Conservation (phyloP, 441 rosid species). For the Euphorbia schlechtendalii region DNA sequence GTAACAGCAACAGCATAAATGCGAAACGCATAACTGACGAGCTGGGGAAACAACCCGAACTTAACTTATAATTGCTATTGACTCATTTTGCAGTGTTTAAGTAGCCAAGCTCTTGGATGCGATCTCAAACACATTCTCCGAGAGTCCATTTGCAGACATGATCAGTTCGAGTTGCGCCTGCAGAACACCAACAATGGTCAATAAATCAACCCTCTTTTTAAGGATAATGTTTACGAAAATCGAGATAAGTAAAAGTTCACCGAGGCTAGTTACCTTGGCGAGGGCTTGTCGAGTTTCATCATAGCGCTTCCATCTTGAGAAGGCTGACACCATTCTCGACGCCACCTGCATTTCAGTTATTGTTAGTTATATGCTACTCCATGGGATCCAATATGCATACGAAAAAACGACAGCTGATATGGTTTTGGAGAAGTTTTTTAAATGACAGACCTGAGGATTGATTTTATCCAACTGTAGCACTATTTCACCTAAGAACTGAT, state of each 20-base stretch:
- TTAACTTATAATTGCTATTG: neutral
- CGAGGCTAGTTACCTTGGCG: slow-evolving; percentile 52
- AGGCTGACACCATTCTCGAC: slow-evolving; percentile 85
- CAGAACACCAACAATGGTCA: slow-evolving; percentile 10
- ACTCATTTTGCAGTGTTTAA: slow-evolving; percentile 13
- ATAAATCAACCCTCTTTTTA: neutral
- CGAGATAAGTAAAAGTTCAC: neutral
- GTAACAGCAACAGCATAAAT: too few relatives aligned
- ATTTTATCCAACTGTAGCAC: slow-evolving; percentile 84
- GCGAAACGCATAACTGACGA: too few relatives aligned
- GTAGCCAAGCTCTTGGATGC: slow-evolving; percentile 87
- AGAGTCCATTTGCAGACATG: slow-evolving; percentile 74
- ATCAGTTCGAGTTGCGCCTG: slow-evolving; percentile 97
- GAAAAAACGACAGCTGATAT: neutral
- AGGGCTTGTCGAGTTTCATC: slow-evolving; percentile 74
- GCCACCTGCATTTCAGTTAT: slow-evolving; percentile 52
- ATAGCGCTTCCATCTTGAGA: slow-evolving; percentile 94
- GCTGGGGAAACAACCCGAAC: neutral
- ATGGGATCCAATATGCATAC: neutral
- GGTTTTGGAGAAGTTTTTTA: neutral
- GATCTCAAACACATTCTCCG: slow-evolving; percentile 93
- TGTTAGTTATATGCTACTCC: neutral
- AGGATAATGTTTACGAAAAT: neutral
- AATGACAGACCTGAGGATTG: slow-evolving; percentile 71
- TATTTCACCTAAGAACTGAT: slow-evolving; percentile 83